A percentile compares a stretch with the other conserved stretches of the same genome.
These are phyloP conservation scores for Kingdonia uniflora DNA, from an alignment of 164 flowering plant genomes.

Conservation along the genomic window DNA sequence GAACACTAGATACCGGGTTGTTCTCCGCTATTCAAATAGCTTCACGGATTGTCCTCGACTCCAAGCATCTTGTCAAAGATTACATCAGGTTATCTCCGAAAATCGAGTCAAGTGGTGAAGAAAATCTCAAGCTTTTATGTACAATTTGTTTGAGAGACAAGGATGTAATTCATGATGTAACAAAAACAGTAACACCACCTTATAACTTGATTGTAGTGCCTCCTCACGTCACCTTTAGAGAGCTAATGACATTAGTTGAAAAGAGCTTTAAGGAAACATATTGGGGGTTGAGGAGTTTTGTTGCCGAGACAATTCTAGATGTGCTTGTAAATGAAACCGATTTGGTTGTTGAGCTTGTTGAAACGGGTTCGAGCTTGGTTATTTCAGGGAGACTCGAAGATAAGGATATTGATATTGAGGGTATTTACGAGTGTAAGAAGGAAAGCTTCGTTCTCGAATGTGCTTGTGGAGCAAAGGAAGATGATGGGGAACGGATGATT, in stretches of 20 bases:
- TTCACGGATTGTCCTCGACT: conserved; percentile 58
- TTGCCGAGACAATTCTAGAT: conserved; percentile 24
- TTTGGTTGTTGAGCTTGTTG: conserved; percentile 26
- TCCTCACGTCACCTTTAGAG: conserved; percentile 39
- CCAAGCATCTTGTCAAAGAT: conserved; percentile 58
- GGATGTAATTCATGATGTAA: conserved; percentile 7
- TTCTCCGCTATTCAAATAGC: conserved; percentile 34
- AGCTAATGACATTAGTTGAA: conserved; percentile 52
- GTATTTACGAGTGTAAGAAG: conserved; percentile 17
- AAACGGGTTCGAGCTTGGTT: conserved; percentile 33
- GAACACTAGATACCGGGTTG: conserved; percentile 15
- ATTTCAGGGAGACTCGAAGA: conserved; percentile 27
- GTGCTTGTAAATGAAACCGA: conserved; percentile 27
- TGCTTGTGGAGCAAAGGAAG: conserved; percentile 66
- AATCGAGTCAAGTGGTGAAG: conserved; percentile 11
- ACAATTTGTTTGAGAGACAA: conserved; percentile 24
- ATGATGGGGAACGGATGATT: conserved; percentile 82
- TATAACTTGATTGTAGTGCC: conserved; percentile 39
- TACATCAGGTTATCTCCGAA: conserved; percentile 20
- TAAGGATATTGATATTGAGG: conserved; percentile 6
- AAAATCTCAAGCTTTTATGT: conserved; percentile 34
- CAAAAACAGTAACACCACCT: conserved; percentile 28
- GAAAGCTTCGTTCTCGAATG: conserved; percentile 41
- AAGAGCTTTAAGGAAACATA: conserved; percentile 53
- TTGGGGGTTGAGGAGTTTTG: conserved; percentile 45